Evolutionary conservation across 148 eudicot genomes (phyloP).

Genomic region (Dianthus caryophyllus): DNA sequence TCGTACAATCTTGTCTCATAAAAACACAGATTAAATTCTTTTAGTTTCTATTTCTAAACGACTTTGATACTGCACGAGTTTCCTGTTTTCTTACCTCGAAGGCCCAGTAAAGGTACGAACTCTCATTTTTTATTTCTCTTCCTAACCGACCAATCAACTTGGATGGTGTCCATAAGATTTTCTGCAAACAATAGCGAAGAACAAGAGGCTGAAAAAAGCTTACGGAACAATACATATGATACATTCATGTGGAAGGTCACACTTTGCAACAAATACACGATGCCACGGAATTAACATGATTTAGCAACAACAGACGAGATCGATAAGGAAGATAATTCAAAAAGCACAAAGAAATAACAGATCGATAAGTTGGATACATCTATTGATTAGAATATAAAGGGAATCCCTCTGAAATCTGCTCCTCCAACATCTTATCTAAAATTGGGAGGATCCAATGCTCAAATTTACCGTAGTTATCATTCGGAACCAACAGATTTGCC

Average conservation of each 20-base stretch:
- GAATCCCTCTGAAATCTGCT: conserved; percentile 63
- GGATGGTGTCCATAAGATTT: conserved; percentile 81
- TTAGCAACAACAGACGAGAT: too few relatives aligned
- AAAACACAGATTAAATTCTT: too few relatives aligned
- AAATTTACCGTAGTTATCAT: conserved; percentile 94
- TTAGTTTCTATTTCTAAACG: too few relatives aligned
- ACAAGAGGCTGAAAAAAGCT: too few relatives aligned
- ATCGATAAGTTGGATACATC: background rate
- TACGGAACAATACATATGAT: too few relatives aligned
- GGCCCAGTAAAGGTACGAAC: conserved; percentile 91
- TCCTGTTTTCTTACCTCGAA: conserved; percentile 48
- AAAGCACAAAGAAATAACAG: too few relatives aligned
- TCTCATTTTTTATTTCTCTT: conserved; percentile 83
- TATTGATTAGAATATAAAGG: background rate
- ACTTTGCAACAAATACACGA: too few relatives aligned
- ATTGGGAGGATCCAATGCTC: conserved; percentile 94
- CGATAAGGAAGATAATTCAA: background rate
- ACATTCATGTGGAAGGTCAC: too few relatives aligned
- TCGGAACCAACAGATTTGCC: conserved; percentile 90
- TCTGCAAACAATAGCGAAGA: conserved; percentile 34
- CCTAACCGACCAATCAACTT: conserved; percentile 89
- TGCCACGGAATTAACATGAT: too few relatives aligned
- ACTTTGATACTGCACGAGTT: background rate
- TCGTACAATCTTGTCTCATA: background rate
- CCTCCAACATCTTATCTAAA: conserved; percentile 84